A percentile compares a stretch with the other conserved stretches of the same genome.
Evolutionary conservation across 2,329 filamentous ascomycete species (phyloP).

Genomic region (Sporothrix globosa): DNA sequence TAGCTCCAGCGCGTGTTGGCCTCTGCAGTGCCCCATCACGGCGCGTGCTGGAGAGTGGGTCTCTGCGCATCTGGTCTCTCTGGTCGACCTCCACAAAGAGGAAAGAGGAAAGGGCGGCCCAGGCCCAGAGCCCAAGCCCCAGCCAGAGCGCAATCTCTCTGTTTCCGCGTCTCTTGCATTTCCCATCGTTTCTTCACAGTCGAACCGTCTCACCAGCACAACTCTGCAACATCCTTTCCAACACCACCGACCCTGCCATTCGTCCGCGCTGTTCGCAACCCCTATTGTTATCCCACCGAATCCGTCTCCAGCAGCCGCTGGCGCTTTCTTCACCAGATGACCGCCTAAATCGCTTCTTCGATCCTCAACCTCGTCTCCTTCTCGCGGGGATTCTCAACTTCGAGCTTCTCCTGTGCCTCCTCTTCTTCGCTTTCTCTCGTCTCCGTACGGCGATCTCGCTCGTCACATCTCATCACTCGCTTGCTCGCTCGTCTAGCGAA

Average conservation of each 20-base stretch:
- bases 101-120: slow-evolving; percentile 18
- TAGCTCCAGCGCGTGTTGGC: background rate
- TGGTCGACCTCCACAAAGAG: too few species aligned
- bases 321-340: slow-evolving; percentile 7
- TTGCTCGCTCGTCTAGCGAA: background rate
- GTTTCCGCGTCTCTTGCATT: background rate
- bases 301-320: background rate
- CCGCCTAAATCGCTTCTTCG: slow-evolving; percentile 14
- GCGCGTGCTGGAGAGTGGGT: background rate
- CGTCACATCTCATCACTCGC: slow-evolving; percentile 8
- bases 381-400: background rate
- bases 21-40: background rate
- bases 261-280: slow-evolving; percentile 2
- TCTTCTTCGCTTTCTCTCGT: background rate
- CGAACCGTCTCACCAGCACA: background rate
- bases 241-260: background rate
- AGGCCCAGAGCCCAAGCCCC: slow-evolving; percentile 23
- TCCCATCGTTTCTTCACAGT: background rate
- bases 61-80: background rate
- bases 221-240: background rate
- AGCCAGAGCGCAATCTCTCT: slow-evolving; percentile 29
- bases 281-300: slow-evolving; percentile 6
- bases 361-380: background rate
- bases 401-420: background rate
- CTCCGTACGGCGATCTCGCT: background rate